A percentile compares a stretch with the other conserved stretches of the same genome.
These are phyloP conservation scores for Mortierella sp. DNA, from an alignment of 371 early-diverging fungal species.

Conservation along the genomic window DNA sequence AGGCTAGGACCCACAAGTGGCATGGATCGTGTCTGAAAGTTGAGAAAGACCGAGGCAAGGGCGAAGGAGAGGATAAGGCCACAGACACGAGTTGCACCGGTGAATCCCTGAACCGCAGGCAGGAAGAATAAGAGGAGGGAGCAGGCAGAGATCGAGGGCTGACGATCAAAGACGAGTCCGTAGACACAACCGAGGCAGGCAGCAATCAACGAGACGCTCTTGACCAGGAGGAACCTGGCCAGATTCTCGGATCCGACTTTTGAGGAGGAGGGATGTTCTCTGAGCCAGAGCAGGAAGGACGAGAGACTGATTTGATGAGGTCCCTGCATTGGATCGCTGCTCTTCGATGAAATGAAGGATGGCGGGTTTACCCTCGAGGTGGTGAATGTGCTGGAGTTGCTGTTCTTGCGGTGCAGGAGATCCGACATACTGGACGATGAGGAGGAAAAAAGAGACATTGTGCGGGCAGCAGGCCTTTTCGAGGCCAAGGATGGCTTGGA, in stretches of 20 bases:
- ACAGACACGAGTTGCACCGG: slow-evolving; percentile 46
- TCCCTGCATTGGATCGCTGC: slow-evolving; percentile 16
- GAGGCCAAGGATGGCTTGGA: slow-evolving; percentile 19
- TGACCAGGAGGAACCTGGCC: slow-evolving; percentile 46
- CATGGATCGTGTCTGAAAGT: slow-evolving; percentile 35
- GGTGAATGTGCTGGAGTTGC: slow-evolving; percentile 9
- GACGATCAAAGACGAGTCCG: slow-evolving; percentile 45
- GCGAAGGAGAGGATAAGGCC: slow-evolving; percentile 32
- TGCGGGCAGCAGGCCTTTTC: slow-evolving; percentile 13
- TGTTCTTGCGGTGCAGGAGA: slow-evolving; percentile 28
- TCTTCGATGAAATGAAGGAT: background rate
- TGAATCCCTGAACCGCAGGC: slow-evolving; percentile 45
- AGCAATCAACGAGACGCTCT: slow-evolving; percentile 47
- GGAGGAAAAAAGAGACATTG: slow-evolving; percentile 32
- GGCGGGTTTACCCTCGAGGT: background rate
- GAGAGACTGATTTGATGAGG: slow-evolving; percentile 26
- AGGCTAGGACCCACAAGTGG: slow-evolving; percentile 49
- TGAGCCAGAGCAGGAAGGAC: slow-evolving; percentile 49
- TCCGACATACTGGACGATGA: slow-evolving; percentile 18
- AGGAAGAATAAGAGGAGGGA: slow-evolving; percentile 42
- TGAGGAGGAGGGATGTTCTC: slow-evolving; percentile 46
- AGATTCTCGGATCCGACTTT: slow-evolving; percentile 50
- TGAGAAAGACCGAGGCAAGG: slow-evolving; percentile 24
- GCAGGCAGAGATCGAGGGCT: slow-evolving; percentile 22
- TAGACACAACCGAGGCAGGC: slow-evolving; percentile 47